A percentile compares a stretch with the other conserved stretches of the same genome.
Conservation (phyloP, 495 filamentous ascomycete genomes). For the Talaromyces wortmannii region DNA sequence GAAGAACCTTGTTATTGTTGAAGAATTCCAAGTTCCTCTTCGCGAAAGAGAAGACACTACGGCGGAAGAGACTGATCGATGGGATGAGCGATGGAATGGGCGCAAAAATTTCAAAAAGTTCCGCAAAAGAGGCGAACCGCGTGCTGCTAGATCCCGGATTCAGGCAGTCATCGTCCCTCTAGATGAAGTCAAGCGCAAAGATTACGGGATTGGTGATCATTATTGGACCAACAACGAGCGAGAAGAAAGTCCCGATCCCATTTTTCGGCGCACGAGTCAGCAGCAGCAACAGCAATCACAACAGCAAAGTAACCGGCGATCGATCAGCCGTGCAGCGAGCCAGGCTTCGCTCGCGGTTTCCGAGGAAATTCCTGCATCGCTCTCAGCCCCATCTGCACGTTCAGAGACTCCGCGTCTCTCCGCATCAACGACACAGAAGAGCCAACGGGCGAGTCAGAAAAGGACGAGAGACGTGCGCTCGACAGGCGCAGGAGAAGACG, state of each 20-base stretch:
- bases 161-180: slow-evolving; percentile 67
- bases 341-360: slow-evolving; percentile 1
- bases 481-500: slow-evolving; percentile 13
- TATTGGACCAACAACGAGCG: slow-evolving; percentile 54
- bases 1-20: slow-evolving; percentile 68
- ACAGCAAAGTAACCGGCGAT: slow-evolving; percentile 7
- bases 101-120: slow-evolving; percentile 97
- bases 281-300: slow-evolving; percentile 7
- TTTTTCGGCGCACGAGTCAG: slow-evolving; percentile 11
- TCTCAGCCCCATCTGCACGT: slow-evolving; percentile 2
- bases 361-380: slow-evolving; percentile 3
- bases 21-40: slow-evolving; percentile 62
- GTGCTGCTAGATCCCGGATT: slow-evolving; percentile 32
- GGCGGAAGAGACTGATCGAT: slow-evolving; percentile 50
- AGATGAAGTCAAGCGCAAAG: slow-evolving; percentile 71
- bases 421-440: slow-evolving; percentile 3
- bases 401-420: slow-evolving; percentile 7
- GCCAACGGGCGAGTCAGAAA: slow-evolving; percentile 26
- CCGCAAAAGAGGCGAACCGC: slow-evolving; percentile 48
- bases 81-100: slow-evolving; percentile 92
- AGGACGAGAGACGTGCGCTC: slow-evolving; percentile 23
- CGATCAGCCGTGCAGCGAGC: slow-evolving; percentile 16
- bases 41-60: slow-evolving; percentile 8
- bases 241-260: slow-evolving; percentile 14
- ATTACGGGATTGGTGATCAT: slow-evolving; percentile 78